Evolutionary conservation across 306 rosid genomes (phyloP).

Genomic region (Castanopsis chinensis): DNA sequence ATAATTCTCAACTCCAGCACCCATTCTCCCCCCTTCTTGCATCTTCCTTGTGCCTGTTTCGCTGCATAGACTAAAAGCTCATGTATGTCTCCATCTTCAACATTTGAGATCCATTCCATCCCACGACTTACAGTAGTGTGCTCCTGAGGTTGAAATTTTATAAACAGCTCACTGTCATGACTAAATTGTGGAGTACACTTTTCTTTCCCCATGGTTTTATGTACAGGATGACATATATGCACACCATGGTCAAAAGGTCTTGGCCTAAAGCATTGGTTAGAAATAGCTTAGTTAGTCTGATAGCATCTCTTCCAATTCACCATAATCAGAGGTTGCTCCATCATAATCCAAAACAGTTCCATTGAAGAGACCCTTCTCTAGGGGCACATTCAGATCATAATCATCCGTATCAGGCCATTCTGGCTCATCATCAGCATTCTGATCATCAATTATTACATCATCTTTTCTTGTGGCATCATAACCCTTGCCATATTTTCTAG

Average conservation of each 20-base stretch:
- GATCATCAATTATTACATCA: constrained; percentile 38
- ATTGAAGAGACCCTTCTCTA: constrained; percentile 50
- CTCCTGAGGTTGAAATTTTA: constrained; percentile 9
- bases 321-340: constrained; percentile 56
- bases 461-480: constrained; percentile 36
- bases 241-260: neutral
- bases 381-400: constrained; percentile 48
- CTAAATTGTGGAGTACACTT: neutral
- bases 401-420: constrained; percentile 67
- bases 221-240: constrained; percentile 13
- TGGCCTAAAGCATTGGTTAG: constrained; percentile 13
- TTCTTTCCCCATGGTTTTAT: constrained; percentile 14
- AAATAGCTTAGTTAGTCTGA: constrained; percentile 61
- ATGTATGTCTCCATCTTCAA: constrained; percentile 16
- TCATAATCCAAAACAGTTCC: constrained; percentile 67
- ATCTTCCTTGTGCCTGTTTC: neutral
- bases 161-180: constrained; percentile 2
- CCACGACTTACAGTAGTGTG: constrained; percentile 5
- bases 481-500: constrained; percentile 59
- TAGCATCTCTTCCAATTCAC: constrained; percentile 85
- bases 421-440: constrained; percentile 51
- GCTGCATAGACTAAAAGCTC: neutral
- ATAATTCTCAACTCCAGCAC: neutral
- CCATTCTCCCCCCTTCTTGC: neutral
- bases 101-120: constrained; percentile 7